Evolutionary conservation across 2,329 filamentous ascomycete genomes (phyloP), one percentile per base, ranked within the genome.

Genomic region (Colletotrichum horii): DNA sequence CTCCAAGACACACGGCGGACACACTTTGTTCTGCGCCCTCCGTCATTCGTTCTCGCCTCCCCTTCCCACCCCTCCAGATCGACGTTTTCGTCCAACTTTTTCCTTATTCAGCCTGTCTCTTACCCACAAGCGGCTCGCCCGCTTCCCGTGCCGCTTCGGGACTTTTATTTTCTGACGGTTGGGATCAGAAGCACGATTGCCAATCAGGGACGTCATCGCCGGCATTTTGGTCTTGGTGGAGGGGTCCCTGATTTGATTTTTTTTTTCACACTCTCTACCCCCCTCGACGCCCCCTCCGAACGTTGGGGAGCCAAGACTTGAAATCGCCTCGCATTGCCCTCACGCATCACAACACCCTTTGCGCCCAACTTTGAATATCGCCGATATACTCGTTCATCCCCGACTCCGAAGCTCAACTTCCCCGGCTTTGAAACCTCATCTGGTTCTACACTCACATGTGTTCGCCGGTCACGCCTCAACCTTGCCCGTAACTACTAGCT

Each of bases 21-120:
- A 36, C 52, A 36, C 36, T 22, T 24, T 24, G 60, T 26, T 34
- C 16, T 55, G 43, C 30, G 16, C 52, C 61, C 15, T 52, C 36
- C 16, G 26, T 55, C 38, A 64, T 66, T 71, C 61, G 28, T 66
- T 56, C 43, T 72, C 68, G 61, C 68, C 34, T 48, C 67, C 43
- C 34, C 68, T 66, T 61, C 34, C 55, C 61, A 61, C 36, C 61
- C 61, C 68, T 61, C 72, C 69, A 24, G 52, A 67, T 66, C 61
- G 72, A 71, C 72, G 72, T 72, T 75, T 75, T 67, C 72, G 69
- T 71, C 52, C 68, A 75, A 66, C 68, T 55, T 71, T 52, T 66
- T 67, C 72, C 62, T 58, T 38, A 56, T 72, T 60, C 55, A 62
- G 62, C 32, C 19, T 64, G 26, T 48, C 61, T 66, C 26, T 66